These are phyloP conservation scores for Actinomucor elegans DNA, from an alignment of 371 early-diverging fungal species.

Conservation along the genomic window DNA sequence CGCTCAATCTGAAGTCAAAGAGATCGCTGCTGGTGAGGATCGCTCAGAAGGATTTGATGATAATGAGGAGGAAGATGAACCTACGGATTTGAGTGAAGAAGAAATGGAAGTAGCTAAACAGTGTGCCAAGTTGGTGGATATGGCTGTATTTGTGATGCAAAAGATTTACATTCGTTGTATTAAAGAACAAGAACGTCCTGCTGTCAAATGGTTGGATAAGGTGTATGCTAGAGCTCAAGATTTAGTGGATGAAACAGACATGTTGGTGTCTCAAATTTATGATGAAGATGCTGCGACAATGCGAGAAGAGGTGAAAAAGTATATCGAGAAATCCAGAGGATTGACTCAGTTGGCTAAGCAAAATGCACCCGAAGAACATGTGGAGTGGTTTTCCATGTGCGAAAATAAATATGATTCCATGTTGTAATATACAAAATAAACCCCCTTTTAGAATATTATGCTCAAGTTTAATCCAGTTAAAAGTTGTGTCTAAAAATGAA, in stretches of 20 bases:
- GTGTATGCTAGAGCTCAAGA: constrained; percentile 13
- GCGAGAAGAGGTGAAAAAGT: constrained; percentile 14
- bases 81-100: constrained; percentile 21
- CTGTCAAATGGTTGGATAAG: constrained; percentile 27
- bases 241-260: constrained; percentile 41
- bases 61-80: constrained; percentile 37
- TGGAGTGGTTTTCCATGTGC: constrained; percentile 44
- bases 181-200: constrained; percentile 4
- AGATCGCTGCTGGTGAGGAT: constrained; percentile 33
- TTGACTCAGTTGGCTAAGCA: constrained; percentile 32
- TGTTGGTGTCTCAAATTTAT: constrained; percentile 43
- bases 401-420: constrained; percentile 28
- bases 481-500: no score
- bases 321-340: constrained; percentile 19
- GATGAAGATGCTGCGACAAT: constrained; percentile 36
- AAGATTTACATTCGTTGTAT: constrained; percentile 43
- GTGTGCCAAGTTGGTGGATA: constrained; percentile 34
- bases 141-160: constrained; percentile 31
- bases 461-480: no score
- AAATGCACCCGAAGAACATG: constrained; percentile 32
- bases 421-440: no score
- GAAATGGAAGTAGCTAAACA: constrained; percentile 29
- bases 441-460: no score
- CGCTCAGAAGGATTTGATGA: constrained; percentile 42
- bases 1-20: constrained; percentile 39